These are phyloP conservation scores for Kodamaea plutei DNA, from an alignment of 1,139 yeast genomes.

Conservation along the genomic window DNA sequence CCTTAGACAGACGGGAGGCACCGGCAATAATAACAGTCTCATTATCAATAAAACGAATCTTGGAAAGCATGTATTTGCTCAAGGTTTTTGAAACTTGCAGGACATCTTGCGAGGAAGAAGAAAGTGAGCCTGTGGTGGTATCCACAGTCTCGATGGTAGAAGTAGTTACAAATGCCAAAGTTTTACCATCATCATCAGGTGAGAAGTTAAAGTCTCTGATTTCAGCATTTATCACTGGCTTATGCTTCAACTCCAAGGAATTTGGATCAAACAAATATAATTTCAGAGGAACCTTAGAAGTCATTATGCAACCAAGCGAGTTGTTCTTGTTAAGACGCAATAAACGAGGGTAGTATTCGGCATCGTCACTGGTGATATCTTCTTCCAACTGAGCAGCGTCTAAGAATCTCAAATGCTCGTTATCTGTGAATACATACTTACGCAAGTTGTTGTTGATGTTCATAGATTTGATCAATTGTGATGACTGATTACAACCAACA, in stretches of 20 bases:
- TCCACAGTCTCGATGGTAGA: slow-evolving; percentile 51
- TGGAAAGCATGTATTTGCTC: slow-evolving; percentile 42
- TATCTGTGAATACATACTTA: slow-evolving; percentile 51
- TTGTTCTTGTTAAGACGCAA: slow-evolving; percentile 52
- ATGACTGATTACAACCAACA: slow-evolving; percentile 72
- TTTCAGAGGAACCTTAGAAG: slow-evolving; percentile 57
- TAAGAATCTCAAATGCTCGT: slow-evolving; percentile 59
- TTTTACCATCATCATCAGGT: slow-evolving; percentile 43
- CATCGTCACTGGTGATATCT: slow-evolving; percentile 23
- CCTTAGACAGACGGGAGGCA: slow-evolving; percentile 37
- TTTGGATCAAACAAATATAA: slow-evolving; percentile 58
- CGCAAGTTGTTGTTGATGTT: slow-evolving; percentile 70
- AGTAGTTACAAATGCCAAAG: slow-evolving; percentile 55
- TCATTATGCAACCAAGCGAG: slow-evolving; percentile 56
- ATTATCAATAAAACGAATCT: slow-evolving; percentile 55
- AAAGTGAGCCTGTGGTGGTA: slow-evolving; percentile 39
- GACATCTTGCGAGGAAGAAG: slow-evolving; percentile 27
- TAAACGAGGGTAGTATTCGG: slow-evolving; percentile 58
- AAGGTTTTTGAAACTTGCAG: slow-evolving; percentile 24
- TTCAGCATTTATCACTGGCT: slow-evolving; percentile 24
- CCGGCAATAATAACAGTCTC: slow-evolving; percentile 55
- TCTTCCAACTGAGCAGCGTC: slow-evolving; percentile 55
- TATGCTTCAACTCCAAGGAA: slow-evolving; percentile 43
- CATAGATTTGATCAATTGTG: slow-evolving; percentile 50
- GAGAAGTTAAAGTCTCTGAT: slow-evolving; percentile 34